Evolutionary conservation across 495 filamentous ascomycete species (phyloP).

Genomic region (Cercophora samala): DNA sequence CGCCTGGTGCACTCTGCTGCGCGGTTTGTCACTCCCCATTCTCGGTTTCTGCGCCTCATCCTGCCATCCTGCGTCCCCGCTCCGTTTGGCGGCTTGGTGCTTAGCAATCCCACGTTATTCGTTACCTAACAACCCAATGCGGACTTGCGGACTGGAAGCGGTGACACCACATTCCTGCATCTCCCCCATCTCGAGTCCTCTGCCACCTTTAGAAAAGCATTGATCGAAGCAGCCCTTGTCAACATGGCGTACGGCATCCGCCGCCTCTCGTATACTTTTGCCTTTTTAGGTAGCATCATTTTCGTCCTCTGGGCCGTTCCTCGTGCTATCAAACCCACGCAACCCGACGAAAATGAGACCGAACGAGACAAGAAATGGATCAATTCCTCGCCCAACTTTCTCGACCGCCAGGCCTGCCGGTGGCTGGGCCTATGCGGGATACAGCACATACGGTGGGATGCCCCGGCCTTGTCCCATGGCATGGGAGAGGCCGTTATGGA

Average conservation of each 20-base stretch:
- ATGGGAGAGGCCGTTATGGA: conserved; percentile 22
- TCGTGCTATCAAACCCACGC: conserved; percentile 42
- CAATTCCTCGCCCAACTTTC: conserved; percentile 64
- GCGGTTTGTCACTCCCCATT: neutral
- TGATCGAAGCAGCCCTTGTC: neutral
- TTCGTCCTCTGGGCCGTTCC: conserved; percentile 39
- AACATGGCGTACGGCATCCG: conserved; percentile 38
- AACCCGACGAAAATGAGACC: conserved; percentile 41
- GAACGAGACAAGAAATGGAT: conserved; percentile 67
- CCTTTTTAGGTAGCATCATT: conserved; percentile 31
- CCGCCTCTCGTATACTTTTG: conserved; percentile 32
- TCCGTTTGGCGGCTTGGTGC: neutral
- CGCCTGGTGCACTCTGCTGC: neutral
- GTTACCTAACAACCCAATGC: neutral
- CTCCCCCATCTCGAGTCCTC: neutral
- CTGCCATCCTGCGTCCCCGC: neutral
- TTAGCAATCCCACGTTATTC: neutral
- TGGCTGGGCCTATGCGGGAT: conserved; percentile 71
- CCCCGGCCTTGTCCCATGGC: conserved; percentile 38
- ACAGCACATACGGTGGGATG: conserved; percentile 56
- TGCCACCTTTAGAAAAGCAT: neutral
- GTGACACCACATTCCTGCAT: neutral
- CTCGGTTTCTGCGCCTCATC: neutral
- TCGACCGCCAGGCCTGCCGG: conserved; percentile 70
- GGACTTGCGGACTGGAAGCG: neutral